Percentiles rank a stretch among this genome's conserved stretches.
These are phyloP conservation scores for Naganishia onofrii DNA, from an alignment of 768 basidiomycete genomes.

Conservation along the genomic window DNA sequence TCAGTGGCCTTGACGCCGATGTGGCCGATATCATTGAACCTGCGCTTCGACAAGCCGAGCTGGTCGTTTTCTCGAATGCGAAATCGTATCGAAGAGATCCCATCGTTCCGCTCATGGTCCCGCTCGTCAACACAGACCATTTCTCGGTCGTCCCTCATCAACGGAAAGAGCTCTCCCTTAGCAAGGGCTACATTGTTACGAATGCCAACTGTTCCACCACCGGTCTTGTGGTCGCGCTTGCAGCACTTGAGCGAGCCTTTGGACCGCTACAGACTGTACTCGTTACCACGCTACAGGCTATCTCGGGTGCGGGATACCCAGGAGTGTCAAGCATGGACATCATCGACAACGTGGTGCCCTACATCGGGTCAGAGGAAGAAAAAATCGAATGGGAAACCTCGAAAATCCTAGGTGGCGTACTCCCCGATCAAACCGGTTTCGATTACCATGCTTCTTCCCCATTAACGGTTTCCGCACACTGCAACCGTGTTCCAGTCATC, in stretches of 20 bases:
- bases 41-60: conserved; percentile 79
- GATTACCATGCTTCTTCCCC: conserved; percentile 80
- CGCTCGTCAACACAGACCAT: conserved; percentile 87
- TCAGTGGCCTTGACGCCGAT: conserved; percentile 93
- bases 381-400: conserved; percentile 99
- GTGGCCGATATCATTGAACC: conserved; percentile 91
- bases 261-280: conserved; percentile 89
- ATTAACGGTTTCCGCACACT: conserved; percentile 83
- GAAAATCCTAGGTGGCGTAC: conserved; percentile 88
- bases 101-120: conserved; percentile 88
- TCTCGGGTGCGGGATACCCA: conserved; percentile 97
- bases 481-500: conserved; percentile 91
- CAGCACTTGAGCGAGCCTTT: conserved; percentile 81
- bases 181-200: conserved; percentile 86
- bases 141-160: conserved; percentile 81
- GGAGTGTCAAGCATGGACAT: conserved; percentile 86
- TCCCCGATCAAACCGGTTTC: conserved; percentile 62
- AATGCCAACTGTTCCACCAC: conserved; percentile 99
- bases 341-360: conserved; percentile 91
- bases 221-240: conserved; percentile 83
- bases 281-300: conserved; percentile 95
- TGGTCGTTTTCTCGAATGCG: conserved; percentile 94
- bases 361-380: conserved; percentile 85
- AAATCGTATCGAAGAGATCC: conserved; percentile 93
- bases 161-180: conserved; percentile 62